phyloP scores from a whole-genome alignment of 768 basidiomycete species.

The Podaxis sp. region DNA sequence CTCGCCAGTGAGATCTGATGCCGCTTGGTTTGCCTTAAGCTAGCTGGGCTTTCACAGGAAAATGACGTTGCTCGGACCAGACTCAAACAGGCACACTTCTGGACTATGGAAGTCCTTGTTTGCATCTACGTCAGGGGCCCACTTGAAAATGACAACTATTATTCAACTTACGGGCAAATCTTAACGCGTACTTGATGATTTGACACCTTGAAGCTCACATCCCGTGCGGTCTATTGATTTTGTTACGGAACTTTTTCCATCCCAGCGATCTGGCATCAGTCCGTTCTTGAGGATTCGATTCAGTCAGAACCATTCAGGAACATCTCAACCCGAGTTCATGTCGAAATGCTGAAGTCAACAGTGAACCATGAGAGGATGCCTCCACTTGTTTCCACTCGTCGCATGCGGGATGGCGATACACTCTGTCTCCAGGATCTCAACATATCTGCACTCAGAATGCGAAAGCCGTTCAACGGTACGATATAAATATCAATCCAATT shows the following conservation, averaged over 20 bases:
- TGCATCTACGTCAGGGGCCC: background rate
- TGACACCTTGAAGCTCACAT: background rate
- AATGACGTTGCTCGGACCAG: background rate
- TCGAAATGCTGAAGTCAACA: background rate
- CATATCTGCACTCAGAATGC: background rate
- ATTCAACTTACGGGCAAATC: background rate
- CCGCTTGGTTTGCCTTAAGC: background rate
- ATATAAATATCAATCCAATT: background rate
- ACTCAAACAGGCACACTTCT: background rate
- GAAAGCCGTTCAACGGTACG: background rate
- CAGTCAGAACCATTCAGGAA: background rate
- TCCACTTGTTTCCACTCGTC: background rate
- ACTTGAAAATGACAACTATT: background rate
- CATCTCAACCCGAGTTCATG: background rate
- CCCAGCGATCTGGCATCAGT: background rate
- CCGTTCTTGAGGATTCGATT: background rate
- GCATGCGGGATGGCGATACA: background rate
- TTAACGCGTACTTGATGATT: background rate
- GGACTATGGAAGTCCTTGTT: background rate
- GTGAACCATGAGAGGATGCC: background rate
- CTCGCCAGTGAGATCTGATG: background rate
- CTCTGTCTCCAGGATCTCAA: background rate
- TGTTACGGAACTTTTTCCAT: background rate
- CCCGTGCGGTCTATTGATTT: background rate
- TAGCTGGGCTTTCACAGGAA: background rate